phyloP scores from a whole-genome alignment of 805 yeast genomes.

The Schwanniomyces pseudopolymorphus region DNA sequence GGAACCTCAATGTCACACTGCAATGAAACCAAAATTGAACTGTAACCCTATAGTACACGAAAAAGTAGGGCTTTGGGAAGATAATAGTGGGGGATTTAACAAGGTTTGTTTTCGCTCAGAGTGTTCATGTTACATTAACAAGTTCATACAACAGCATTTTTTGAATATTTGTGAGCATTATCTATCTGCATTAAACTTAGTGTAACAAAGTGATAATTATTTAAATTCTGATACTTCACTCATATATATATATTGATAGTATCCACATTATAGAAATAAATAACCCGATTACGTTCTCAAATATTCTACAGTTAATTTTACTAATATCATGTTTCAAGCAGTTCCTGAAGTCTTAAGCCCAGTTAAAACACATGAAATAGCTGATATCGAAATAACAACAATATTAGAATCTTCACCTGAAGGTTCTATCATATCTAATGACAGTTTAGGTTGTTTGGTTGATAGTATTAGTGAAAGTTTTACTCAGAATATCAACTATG shows the following conservation, averaged over 20 bases:
- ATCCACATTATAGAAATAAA: not conserved
- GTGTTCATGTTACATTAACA: not conserved
- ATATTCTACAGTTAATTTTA: not conserved
- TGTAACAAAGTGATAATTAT: not conserved
- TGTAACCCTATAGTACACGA: not conserved
- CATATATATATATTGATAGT: not conserved
- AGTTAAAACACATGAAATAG: not conserved
- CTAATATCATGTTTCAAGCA: not conserved
- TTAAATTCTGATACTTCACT: not conserved
- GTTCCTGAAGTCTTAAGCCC: not conserved
- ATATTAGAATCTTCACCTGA: not conserved
- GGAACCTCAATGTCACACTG: conserved; percentile 1
- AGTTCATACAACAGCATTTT: not conserved
- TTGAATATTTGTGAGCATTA: not conserved
- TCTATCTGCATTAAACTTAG: not conserved
- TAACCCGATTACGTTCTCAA: not conserved
- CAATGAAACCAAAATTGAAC: conserved; percentile 1
- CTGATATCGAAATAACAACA: not conserved
- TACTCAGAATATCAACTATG: conserved; percentile 2
- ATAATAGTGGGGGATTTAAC: not conserved
- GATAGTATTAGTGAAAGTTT: not conserved
- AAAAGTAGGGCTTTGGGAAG: not conserved
- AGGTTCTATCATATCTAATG: conserved; percentile 1
- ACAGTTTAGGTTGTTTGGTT: not conserved
- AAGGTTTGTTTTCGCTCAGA: not conserved